Conservation (phyloP, 331 rosid genomes). For the Saraca asoca region DNA sequence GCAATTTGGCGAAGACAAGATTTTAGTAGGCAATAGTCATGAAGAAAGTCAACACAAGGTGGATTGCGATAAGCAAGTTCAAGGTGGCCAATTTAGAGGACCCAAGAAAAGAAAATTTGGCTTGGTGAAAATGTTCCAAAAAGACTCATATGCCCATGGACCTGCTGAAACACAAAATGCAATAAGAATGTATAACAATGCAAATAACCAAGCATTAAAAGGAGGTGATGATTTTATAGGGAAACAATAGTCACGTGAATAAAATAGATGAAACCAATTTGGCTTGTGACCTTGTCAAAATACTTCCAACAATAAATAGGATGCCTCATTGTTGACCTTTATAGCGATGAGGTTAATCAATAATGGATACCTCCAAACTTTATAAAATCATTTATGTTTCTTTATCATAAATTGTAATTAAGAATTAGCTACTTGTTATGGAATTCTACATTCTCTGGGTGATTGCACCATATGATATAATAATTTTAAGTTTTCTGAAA, state of each 20-base stretch:
- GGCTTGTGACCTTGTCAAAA: constrained; percentile 59
- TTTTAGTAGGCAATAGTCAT: too few relatives aligned
- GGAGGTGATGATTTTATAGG: constrained; percentile 42
- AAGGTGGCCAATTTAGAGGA: constrained; percentile 59
- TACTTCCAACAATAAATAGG: constrained; percentile 63
- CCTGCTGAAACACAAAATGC: constrained; percentile 46
- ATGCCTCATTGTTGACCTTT: constrained; percentile 61
- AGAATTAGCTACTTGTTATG: too few relatives aligned
- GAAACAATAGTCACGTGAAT: constrained; percentile 45
- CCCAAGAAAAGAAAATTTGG: constrained; percentile 85
- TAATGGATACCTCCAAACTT: constrained; percentile 24
- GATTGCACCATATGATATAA: too few relatives aligned
- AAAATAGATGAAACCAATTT: constrained; percentile 42
- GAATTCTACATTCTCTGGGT: too few relatives aligned
- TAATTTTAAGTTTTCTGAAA: too few relatives aligned
- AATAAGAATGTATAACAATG: constrained; percentile 34
- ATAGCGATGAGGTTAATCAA: constrained; percentile 73
- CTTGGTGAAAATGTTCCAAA: constrained; percentile 82
- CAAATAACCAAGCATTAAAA: constrained; percentile 33
- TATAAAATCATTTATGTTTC: not conserved
- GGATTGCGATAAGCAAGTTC: not conserved
- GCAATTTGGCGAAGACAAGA: constrained; percentile 37
- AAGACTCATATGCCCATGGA: constrained; percentile 44
- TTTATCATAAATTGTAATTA: too few relatives aligned
- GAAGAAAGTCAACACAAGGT: too few relatives aligned